Evolutionary conservation across 108 stramenopile species (phyloP).

Genomic region (Skeletonema marinoi): DNA sequence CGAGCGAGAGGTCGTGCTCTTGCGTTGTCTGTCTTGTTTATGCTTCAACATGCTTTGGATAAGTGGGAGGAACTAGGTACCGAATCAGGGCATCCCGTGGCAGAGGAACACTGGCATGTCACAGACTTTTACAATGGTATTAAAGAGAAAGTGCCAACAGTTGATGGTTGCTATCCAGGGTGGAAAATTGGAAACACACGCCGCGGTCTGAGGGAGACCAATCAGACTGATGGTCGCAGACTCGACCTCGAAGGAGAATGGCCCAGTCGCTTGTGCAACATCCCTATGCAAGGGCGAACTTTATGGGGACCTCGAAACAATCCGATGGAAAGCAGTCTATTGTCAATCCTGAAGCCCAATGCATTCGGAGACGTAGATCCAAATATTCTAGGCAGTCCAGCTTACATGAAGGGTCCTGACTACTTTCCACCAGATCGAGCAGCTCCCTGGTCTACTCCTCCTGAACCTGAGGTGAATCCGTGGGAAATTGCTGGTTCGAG

Average conservation of each 20-base stretch:
- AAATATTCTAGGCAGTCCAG: neutral
- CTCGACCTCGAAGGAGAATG: slow-evolving; percentile 24
- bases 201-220: slow-evolving; percentile 9
- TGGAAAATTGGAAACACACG: slow-evolving; percentile 17
- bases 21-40: slow-evolving; percentile 42
- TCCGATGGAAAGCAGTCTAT: slow-evolving; percentile 30
- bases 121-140: slow-evolving; percentile 44
- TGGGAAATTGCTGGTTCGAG: slow-evolving; percentile 24
- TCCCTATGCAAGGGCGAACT: slow-evolving; percentile 39
- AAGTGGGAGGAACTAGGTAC: slow-evolving; percentile 41
- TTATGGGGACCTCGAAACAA: slow-evolving; percentile 32
- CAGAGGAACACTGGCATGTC: slow-evolving; percentile 54
- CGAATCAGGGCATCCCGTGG: slow-evolving; percentile 35
- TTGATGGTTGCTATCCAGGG: slow-evolving; percentile 18
- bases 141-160: slow-evolving; percentile 28
- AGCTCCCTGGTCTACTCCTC: slow-evolving; percentile 18
- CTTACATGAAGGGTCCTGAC: slow-evolving; percentile 13
- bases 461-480: slow-evolving; percentile 15
- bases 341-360: slow-evolving; percentile 34
- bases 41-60: slow-evolving; percentile 47
- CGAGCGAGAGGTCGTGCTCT: slow-evolving; percentile 40
- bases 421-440: slow-evolving; percentile 14
- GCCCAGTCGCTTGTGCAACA: slow-evolving; percentile 35
- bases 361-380: slow-evolving; percentile 36
- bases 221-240: neutral